phyloP scores from a whole-genome alignment of 768 basidiomycete genomes.

The Albatrellus ellisii region DNA sequence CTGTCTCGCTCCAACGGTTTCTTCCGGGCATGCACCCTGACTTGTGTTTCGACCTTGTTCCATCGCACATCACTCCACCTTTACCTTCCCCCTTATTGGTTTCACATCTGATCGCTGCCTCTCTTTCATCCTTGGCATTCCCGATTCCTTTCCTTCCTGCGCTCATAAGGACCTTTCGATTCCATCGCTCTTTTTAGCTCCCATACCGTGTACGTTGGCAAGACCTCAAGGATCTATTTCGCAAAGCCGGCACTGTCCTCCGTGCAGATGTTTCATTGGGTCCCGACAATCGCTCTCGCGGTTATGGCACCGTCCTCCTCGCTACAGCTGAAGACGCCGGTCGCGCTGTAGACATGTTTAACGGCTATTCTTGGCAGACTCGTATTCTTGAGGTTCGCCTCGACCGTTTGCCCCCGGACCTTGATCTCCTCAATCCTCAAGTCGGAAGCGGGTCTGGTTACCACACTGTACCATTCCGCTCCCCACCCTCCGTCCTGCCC shows the following conservation, averaged over 20 bases:
- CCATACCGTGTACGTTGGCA: constrained; percentile 98
- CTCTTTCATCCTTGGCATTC: no score
- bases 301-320: constrained; percentile 89
- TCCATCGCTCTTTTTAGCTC: constrained; percentile 34
- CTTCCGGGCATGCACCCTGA: no score
- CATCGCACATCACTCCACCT: no score
- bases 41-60: no score
- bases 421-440: constrained; percentile 18
- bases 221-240: constrained; percentile 96
- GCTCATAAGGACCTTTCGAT: background rate
- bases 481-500: constrained; percentile 1
- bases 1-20: constrained; percentile 2
- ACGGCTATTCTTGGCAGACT: constrained; percentile 96
- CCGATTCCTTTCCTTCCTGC: background rate
- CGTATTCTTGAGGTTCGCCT: constrained; percentile 83
- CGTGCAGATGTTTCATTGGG: constrained; percentile 41
- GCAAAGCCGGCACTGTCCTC: constrained; percentile 70
- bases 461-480: constrained; percentile 4
- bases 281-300: constrained; percentile 84
- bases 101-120: no score
- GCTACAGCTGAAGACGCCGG: constrained; percentile 92
- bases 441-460: constrained; percentile 3
- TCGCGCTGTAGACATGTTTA: constrained; percentile 90
- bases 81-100: no score
- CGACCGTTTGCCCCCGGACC: constrained; percentile 61